Percentiles rank a stretch among this genome's conserved stretches.
These are phyloP conservation scores for Hypoxylon sp. DNA, from an alignment of 2,329 filamentous ascomycete genomes.

Conservation along the genomic window DNA sequence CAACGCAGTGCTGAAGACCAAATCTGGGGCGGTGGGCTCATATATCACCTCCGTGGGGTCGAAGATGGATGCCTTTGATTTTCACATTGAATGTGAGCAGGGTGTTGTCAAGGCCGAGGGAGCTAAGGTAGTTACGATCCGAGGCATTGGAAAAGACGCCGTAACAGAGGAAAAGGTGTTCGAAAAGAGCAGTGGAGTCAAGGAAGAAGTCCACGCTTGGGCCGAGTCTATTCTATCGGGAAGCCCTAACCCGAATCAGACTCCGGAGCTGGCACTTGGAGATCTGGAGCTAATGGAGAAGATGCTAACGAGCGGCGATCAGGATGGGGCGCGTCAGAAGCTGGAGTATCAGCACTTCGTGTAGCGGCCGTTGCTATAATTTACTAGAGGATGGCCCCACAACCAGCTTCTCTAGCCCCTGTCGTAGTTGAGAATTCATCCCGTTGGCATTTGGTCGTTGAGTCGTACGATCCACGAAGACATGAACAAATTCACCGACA, in stretches of 20 bases:
- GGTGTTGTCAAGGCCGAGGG: conserved; percentile 66
- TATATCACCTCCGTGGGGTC: conserved; percentile 72
- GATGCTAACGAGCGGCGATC: conserved; percentile 65
- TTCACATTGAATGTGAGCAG: conserved; percentile 70
- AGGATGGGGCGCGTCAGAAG: conserved; percentile 58
- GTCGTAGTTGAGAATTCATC: conserved; percentile 73
- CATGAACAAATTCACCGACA: conserved; percentile 88
- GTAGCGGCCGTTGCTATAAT: conserved; percentile 36
- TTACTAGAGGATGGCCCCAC: conserved; percentile 54
- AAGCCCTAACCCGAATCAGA: conserved; percentile 65
- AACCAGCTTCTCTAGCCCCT: conserved; percentile 71
- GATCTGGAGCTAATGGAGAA: conserved; percentile 73
- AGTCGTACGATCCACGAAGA: conserved; percentile 84
- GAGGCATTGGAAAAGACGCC: conserved; percentile 54
- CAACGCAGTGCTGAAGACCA: conserved; percentile 69
- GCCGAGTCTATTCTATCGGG: conserved; percentile 67
- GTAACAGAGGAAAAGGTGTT: conserved; percentile 63
- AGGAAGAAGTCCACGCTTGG: conserved; percentile 74
- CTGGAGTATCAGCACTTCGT: conserved; percentile 58
- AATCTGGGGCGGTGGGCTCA: conserved; percentile 69
- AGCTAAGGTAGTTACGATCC: conserved; percentile 62
- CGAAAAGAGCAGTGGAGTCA: conserved; percentile 67
- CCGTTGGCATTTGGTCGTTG: conserved; percentile 76
- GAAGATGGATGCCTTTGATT: conserved; percentile 67
- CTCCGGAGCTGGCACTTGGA: conserved; percentile 70